Evolutionary conservation across 2,329 filamentous ascomycete genomes (phyloP).

Genomic region (Cercospora zeina): DNA sequence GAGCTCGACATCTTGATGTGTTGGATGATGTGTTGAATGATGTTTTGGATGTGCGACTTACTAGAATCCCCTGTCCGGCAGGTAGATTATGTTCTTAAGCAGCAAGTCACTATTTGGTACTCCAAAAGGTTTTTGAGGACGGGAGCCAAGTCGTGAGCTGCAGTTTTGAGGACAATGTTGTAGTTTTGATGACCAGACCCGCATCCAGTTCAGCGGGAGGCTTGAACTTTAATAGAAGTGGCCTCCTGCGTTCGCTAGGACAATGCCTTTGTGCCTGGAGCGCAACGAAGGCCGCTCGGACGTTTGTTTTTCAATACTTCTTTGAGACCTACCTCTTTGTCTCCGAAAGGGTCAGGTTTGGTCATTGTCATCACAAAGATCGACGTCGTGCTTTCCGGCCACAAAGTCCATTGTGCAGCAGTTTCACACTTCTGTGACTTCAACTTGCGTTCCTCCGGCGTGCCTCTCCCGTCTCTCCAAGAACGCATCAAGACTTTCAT

Average conservation of each 20-base stretch:
- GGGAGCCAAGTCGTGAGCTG: too few species aligned
- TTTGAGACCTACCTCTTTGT: neutral
- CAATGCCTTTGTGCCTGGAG: slow-evolving; percentile 2
- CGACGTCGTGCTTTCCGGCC: neutral
- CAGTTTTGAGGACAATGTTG: neutral
- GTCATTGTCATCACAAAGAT: neutral
- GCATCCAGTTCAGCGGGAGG: neutral
- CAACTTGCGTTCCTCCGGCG: neutral
- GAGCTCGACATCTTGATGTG: neutral
- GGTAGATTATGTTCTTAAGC: neutral
- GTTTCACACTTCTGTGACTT: neutral
- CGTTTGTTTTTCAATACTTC: neutral
- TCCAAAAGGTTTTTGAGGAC: too few species aligned
- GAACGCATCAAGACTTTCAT: neutral
- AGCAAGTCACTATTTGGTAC: neutral
- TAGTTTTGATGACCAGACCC: neutral
- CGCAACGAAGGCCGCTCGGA: neutral
- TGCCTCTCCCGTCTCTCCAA: neutral
- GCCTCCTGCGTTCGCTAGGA: neutral
- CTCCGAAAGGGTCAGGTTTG: neutral
- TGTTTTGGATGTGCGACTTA: neutral
- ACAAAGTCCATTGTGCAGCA: neutral
- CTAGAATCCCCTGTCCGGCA: slow-evolving; percentile 3
- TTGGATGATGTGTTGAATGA: neutral
- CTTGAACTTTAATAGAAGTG: neutral